Base-by-base conservation (phyloP, 768 basidiomycete genomes). In the Lentinula edodes region DNA sequence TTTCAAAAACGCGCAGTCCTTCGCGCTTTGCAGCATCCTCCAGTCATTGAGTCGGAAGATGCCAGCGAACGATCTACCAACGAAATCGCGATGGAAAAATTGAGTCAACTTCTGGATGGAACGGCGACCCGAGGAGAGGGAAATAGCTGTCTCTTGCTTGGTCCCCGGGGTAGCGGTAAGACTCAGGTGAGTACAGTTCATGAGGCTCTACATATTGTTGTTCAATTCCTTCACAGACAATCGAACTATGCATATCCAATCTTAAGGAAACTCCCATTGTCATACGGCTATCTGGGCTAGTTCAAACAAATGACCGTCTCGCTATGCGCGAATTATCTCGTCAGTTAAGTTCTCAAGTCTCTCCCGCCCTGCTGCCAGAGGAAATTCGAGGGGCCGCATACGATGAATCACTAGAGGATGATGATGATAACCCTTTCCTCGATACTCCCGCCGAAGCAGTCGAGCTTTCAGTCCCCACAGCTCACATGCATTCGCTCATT, bases 321-420 rank as follows among this genome's bases (percentile, higher is more conserved):
- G 97, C 97, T n/a, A 83, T 98, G 71, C 86, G 90, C 10, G 94
- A 97, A 72, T 91, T 98, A 64, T 93, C 93, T 0, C 77, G 87
- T 54, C 97, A 99, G 68, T 77, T 98, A 7, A 75, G 83, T 16
- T 80, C 83, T 64, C 90, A 93, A 73, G 93, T 91, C 0, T 90
- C 86, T n/a, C 76, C 76, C 38, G 78, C 80, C 0, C 80, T 86
- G 61, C 69, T 85, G 10, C 50, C 50, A 15, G 74, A 74, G 6
- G 66, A 69, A 2, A 59, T 69, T 5, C 64, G 64, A 1, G 72
- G 71, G 8, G 74, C 76, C 34, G 66, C 66, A 15, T 69, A 67
- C 18, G 66, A 72, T 18, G 70, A 74, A 12, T 77, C 79, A 15
- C 46, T 12, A 2, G 43, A 45, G n/a, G 18, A 41, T 6, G 72